phyloP scores from a whole-genome alignment of 192 early-diverging fungal species.

The Coemansia sp. region DNA sequence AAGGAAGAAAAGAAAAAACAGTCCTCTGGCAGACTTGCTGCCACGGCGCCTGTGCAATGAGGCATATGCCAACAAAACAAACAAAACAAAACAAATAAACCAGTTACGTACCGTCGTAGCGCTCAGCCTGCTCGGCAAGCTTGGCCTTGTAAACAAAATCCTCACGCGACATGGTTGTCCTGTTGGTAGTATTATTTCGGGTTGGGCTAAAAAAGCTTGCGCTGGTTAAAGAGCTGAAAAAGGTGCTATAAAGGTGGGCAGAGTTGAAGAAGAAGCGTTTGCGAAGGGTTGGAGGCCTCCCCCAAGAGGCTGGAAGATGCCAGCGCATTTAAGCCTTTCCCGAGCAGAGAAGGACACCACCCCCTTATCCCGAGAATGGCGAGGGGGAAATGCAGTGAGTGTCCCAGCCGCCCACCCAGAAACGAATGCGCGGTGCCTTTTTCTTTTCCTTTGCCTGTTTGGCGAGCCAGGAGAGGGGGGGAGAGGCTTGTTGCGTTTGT shows the following conservation, averaged over 20 bases:
- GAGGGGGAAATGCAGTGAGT: neutral
- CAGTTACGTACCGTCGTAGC: constrained; percentile 87
- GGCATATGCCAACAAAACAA: too few species aligned
- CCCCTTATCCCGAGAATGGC: constrained; percentile 7
- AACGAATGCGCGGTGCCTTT: neutral
- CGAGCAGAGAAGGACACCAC: neutral
- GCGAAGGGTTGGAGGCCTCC: neutral
- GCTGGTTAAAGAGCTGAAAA: constrained; percentile 5
- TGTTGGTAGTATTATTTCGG: constrained; percentile 3
- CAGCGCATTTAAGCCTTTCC: constrained; percentile 15
- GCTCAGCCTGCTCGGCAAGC: constrained; percentile 98
- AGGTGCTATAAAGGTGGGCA: neutral
- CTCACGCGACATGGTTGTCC: constrained; percentile 50
- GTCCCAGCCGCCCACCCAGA: neutral
- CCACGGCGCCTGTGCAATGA: too few species aligned
- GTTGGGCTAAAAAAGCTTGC: neutral
- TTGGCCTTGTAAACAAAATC: constrained; percentile 98
- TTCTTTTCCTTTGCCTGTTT: neutral
- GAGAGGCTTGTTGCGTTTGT: constrained; percentile 1
- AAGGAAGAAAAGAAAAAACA: neutral
- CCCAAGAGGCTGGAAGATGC: constrained; percentile 8
- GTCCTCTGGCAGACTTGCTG: too few species aligned
- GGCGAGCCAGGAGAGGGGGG: neutral
- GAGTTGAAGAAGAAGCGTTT: constrained; percentile 4
- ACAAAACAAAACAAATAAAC: neutral